Conservation (phyloP, 169 alveolate species). For the Plasmodium falciparum region DNA sequence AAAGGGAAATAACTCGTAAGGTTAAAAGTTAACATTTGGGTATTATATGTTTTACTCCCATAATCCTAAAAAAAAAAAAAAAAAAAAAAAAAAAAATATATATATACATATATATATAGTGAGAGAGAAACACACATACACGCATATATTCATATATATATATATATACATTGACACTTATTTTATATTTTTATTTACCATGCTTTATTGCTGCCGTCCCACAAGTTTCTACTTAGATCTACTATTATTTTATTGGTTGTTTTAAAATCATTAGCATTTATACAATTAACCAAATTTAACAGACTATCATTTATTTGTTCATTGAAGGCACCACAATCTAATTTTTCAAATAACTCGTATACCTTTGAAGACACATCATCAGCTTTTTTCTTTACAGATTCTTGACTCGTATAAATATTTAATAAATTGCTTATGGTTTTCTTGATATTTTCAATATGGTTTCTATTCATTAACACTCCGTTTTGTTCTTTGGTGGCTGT, state of each 20-base stretch:
- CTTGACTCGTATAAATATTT: conserved; percentile 57
- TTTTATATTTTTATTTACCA: conserved; percentile 76
- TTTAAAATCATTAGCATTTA: conserved; percentile 83
- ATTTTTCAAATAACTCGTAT: conserved; percentile 82
- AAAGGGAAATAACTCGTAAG: no score
- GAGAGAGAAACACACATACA: no score
- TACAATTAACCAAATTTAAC: conserved; percentile 81
- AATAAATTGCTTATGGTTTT: conserved; percentile 66
- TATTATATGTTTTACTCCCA: conserved; percentile 86
- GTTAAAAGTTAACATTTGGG: conserved; percentile 78
- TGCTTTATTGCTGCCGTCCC: conserved; percentile 87
- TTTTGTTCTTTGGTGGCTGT: conserved; percentile 78
- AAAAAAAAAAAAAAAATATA: neutral
- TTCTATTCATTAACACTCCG: conserved; percentile 79
- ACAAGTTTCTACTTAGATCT: conserved; percentile 85
- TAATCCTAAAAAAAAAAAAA: conserved; percentile 76
- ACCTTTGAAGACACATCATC: conserved; percentile 81
- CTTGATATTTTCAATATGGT: conserved; percentile 78
- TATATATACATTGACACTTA: no score
- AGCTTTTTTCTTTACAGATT: conserved; percentile 77
- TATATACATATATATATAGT: no score
- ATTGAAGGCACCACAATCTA: conserved; percentile 82
- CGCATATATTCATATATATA: no score
- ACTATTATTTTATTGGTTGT: conserved; percentile 85
- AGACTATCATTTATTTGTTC: conserved; percentile 85